Base-by-base conservation (phyloP, 1,139 yeast genomes). In the Lodderomyces elongisporus region DNA sequence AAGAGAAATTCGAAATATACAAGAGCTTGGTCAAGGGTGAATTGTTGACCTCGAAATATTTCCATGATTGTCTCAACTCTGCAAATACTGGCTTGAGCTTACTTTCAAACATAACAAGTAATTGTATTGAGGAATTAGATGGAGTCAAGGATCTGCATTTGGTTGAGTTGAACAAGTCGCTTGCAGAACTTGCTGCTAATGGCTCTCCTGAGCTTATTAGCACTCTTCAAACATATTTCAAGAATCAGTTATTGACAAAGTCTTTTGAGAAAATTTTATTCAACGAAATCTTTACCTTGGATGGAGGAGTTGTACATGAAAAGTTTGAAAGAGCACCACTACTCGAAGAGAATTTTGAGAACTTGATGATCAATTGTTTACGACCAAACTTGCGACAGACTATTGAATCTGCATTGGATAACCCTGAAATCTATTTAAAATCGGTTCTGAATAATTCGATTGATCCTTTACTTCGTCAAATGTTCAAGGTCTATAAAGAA, bases 401-500 rank as follows among this genome's bases (percentile, higher is more conserved):
- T 2, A 39, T 67, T 8, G 71, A 64, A 39, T 37, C 42, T 13
- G 60, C 57, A 1, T 45, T 68, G 33, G 59, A 58, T 22, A 60
- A 55, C 37, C 54, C 62, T 4, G 49, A 50, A 14, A 35, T 37
- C 6, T 62, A 63, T 39, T 51, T 67, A 35, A 16, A 30, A 17
- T 13, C 20, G 4, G 12, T 13, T 8, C 4, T 25, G 13, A 17
- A 12, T 13, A 7, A 10, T 4, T 10, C 15, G 3, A 32, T 36
- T 12, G 36, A 41, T 4, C 93, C 80, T 28, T 66, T 71, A 2
- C 52, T 81, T 9, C 65, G 77, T 24, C 74, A 72, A 29, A 54
- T 87, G 35, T 88, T 77, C 56, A 71, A 76, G 30, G 66, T 87
- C 14, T 82, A 82, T 53, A 74, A 91, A 41, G 96, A 88, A 49